These are phyloP conservation scores for Spathaspora hagerdaliae DNA, from an alignment of 805 yeast genomes.

Conservation along the genomic window DNA sequence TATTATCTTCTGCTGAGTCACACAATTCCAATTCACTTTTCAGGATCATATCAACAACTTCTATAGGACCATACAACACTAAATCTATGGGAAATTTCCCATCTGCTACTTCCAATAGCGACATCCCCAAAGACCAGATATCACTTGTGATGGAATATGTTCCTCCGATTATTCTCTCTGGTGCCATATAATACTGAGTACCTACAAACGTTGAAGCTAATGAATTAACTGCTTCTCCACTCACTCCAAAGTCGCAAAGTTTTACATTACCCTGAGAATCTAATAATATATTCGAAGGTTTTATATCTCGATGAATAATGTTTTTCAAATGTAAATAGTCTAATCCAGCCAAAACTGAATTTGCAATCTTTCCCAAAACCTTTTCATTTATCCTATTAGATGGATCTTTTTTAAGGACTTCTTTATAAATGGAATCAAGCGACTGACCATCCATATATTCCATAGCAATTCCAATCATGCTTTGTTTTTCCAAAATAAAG, in stretches of 20 bases:
- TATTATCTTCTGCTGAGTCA: slow-evolving; percentile 73
- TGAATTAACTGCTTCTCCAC: slow-evolving; percentile 94
- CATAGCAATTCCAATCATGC: slow-evolving; percentile 91
- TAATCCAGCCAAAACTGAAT: slow-evolving; percentile 77
- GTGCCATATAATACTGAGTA: slow-evolving; percentile 97
- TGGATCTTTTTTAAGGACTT: slow-evolving; percentile 54
- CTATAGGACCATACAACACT: slow-evolving; percentile 60
- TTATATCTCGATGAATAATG: slow-evolving; percentile 92
- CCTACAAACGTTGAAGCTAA: slow-evolving; percentile 96
- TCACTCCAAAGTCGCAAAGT: slow-evolving; percentile 95
- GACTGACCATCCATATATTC: slow-evolving; percentile 95
- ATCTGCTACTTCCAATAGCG: slow-evolving; percentile 81
- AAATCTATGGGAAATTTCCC: slow-evolving; percentile 68
- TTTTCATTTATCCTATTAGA: slow-evolving; percentile 91
- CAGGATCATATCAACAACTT: slow-evolving; percentile 73
- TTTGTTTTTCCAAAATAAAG: slow-evolving; percentile 68
- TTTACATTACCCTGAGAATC: slow-evolving; percentile 79
- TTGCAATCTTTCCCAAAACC: slow-evolving; percentile 87
- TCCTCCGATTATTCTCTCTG: slow-evolving; percentile 93
- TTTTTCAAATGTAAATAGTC: slow-evolving; percentile 83
- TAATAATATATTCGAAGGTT: slow-evolving; percentile 87
- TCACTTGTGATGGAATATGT: slow-evolving; percentile 94
- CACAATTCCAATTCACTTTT: slow-evolving; percentile 75
- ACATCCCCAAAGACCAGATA: slow-evolving; percentile 91
- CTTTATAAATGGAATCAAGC: slow-evolving; percentile 83